These are phyloP conservation scores for Xylaria castorea DNA, from an alignment of 495 filamentous ascomycete genomes.

Conservation along the genomic window DNA sequence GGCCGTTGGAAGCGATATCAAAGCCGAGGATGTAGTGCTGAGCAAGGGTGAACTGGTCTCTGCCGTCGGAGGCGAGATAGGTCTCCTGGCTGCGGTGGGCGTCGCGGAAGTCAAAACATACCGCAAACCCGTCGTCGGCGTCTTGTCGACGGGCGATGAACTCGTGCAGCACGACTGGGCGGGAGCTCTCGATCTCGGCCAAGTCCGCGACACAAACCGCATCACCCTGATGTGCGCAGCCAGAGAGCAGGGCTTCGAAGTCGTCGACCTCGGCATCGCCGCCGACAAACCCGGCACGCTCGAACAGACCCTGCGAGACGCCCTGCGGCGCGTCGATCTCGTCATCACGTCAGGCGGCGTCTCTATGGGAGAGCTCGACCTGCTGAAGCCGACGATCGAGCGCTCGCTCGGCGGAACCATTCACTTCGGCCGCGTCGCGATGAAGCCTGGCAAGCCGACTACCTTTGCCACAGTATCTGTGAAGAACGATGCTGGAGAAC, in stretches of 20 bases:
- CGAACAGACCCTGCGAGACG: constrained; percentile 75
- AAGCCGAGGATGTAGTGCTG: constrained; percentile 70
- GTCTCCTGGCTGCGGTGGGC: constrained; percentile 85
- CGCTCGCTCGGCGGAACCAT: constrained; percentile 88
- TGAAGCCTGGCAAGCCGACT: constrained; percentile 98
- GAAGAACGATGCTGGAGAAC: constrained; percentile 63
- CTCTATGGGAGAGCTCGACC: constrained; percentile 97
- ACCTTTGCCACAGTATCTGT: constrained; percentile 90
- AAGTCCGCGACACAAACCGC: constrained; percentile 92
- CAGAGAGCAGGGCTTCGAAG: constrained; percentile 76
- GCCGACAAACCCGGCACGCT: constrained; percentile 79
- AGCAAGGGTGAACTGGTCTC: constrained; percentile 78
- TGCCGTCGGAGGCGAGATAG: constrained; percentile 87
- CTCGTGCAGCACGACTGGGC: constrained; percentile 78
- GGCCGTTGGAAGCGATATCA: constrained; percentile 89
- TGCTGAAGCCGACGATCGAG: constrained; percentile 97
- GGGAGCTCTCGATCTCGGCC: constrained; percentile 70
- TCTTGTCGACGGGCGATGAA: constrained; percentile 95
- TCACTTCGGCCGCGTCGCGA: constrained; percentile 93
- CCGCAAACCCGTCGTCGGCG: constrained; percentile 78
- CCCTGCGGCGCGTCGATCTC: constrained; percentile 76
- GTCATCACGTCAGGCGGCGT: constrained; percentile 94
- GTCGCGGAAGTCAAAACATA: constrained; percentile 75
- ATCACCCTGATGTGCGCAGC: constrained; percentile 83
- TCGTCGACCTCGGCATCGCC: constrained; percentile 86